Percentiles rank a stretch among this genome's conserved stretches.
These are phyloP conservation scores for Quercus berberidifolia DNA, from an alignment of 306 rosid genomes.

Conservation along the genomic window DNA sequence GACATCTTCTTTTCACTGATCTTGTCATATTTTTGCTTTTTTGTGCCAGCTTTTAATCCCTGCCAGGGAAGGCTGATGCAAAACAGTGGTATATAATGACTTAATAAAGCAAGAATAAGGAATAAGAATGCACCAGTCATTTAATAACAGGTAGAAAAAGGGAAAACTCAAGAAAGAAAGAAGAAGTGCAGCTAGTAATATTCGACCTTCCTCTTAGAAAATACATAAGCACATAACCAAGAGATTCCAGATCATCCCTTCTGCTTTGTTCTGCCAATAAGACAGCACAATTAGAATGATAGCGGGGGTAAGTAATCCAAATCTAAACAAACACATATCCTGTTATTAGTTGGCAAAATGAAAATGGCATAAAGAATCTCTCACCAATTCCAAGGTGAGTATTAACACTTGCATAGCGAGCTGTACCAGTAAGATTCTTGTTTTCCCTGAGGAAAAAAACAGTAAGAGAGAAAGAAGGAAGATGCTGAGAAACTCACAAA, in stretches of 20 bases:
- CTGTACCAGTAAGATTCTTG: constrained; percentile 99
- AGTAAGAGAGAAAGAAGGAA: constrained; percentile 7
- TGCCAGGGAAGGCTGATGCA: constrained; percentile 97
- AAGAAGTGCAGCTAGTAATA: constrained; percentile 8
- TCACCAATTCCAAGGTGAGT: constrained; percentile 99
- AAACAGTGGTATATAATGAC: constrained; percentile 13
- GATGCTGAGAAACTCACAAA: neutral
- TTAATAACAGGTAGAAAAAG: constrained; percentile 21
- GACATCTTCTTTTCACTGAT: constrained; percentile 94
- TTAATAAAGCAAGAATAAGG: constrained; percentile 13
- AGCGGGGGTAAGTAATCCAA: constrained; percentile 1
- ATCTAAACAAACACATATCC: neutral
- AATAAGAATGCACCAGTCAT: constrained; percentile 18
- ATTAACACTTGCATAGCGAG: constrained; percentile 99
- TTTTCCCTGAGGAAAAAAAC: constrained; percentile 57
- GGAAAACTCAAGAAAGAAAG: neutral
- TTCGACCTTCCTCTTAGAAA: constrained; percentile 95
- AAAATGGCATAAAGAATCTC: constrained; percentile 30
- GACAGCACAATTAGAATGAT: constrained; percentile 27
- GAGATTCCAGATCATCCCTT: constrained; percentile 99
- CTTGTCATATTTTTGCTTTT: constrained; percentile 93
- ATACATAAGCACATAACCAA: constrained; percentile 98
- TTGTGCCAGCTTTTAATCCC: constrained; percentile 95
- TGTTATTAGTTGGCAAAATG: neutral
- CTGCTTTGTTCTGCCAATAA: constrained; percentile 89